These are phyloP conservation scores for Angomonas ambiguus DNA, from an alignment of 208 protist genomes.

Conservation along the genomic window DNA sequence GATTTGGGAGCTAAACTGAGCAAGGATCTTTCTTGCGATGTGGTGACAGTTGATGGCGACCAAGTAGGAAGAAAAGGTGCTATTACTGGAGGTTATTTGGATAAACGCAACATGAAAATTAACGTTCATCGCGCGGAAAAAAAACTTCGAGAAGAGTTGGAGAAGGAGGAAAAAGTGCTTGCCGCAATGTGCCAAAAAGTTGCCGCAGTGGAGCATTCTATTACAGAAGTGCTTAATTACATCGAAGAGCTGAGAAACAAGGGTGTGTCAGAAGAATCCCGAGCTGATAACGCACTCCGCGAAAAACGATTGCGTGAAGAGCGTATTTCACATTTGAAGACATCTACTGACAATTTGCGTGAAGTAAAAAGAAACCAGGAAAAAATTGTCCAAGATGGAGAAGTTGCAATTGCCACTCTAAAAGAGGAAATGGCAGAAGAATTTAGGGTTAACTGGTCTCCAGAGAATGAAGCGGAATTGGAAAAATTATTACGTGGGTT, in stretches of 20 bases:
- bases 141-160: conserved; percentile 17
- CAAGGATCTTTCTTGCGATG: conserved; percentile 83
- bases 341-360: conserved; percentile 44
- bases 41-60: conserved; percentile 94
- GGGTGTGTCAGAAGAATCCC: conserved; percentile 35
- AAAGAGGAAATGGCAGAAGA: conserved; percentile 49
- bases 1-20: conserved; percentile 72
- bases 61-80: conserved; percentile 85
- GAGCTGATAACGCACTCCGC: conserved; percentile 33
- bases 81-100: conserved; percentile 95
- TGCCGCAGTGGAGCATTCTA: conserved; percentile 62
- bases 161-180: conserved; percentile 29
- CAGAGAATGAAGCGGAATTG: conserved; percentile 59
- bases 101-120: conserved; percentile 83
- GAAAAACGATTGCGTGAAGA: conserved; percentile 38
- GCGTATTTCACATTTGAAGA: conserved; percentile 29
- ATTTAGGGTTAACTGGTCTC: conserved; percentile 56
- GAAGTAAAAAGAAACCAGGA: conserved; percentile 36
- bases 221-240: conserved; percentile 74
- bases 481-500: conserved; percentile 33
- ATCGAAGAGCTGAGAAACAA: conserved; percentile 60
- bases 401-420: conserved; percentile 26
- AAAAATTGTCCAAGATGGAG: conserved; percentile 31
- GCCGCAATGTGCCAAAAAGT: conserved; percentile 62
- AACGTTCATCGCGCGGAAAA: conserved; percentile 48